Evolutionary conservation across 2,329 filamentous ascomycete genomes (phyloP).

Genomic region (Paracoccidioides brasiliensis): DNA sequence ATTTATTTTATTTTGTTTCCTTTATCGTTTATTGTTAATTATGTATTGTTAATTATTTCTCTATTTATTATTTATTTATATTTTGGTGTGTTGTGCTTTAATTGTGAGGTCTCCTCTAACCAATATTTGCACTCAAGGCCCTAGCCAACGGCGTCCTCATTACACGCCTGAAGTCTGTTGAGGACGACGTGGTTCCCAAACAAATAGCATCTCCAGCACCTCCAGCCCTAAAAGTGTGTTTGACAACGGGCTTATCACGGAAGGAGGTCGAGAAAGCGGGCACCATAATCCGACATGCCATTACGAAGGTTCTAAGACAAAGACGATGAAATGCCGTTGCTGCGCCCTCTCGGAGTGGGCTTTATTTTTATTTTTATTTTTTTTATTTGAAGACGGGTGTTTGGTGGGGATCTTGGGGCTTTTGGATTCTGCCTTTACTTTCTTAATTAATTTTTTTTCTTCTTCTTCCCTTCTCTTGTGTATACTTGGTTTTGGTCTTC

Average conservation of each 20-base stretch:
- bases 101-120: background rate
- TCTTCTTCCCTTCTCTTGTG: background rate
- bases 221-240: conserved; percentile 80
- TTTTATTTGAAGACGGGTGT: background rate
- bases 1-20: background rate
- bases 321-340: conserved; percentile 15
- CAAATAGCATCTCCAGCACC: conserved; percentile 57
- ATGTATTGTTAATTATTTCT: background rate
- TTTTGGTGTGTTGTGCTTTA: too few species aligned
- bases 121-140: conserved; percentile 44
- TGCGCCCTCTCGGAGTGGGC: conserved; percentile 5
- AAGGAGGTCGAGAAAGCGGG: conserved; percentile 96
- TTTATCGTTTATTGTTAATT: background rate
- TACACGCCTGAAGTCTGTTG: conserved; percentile 69
- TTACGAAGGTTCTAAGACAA: conserved; percentile 73
- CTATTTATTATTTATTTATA: background rate
- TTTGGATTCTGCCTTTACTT: background rate
- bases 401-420: background rate
- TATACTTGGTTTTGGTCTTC: background rate
- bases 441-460: conserved; percentile 4
- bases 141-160: conserved; percentile 82
- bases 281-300: conserved; percentile 72
- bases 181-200: conserved; percentile 51
- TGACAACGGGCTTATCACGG: conserved; percentile 75
- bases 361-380: background rate